These are phyloP conservation scores for Crithidia expoeki DNA, from an alignment of 208 protist genomes.

Conservation along the genomic window DNA sequence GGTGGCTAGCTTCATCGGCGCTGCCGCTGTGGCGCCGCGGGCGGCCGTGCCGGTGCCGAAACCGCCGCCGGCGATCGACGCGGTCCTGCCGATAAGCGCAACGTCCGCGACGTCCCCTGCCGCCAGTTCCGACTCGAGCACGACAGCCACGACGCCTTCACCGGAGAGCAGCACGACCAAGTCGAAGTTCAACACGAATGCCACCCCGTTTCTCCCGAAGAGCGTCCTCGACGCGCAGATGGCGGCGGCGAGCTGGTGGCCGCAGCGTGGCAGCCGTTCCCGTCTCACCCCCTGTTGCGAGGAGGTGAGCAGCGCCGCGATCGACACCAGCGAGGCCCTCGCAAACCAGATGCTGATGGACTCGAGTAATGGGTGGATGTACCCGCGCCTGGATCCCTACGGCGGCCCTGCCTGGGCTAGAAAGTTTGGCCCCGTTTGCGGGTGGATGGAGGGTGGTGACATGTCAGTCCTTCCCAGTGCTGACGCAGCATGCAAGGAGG, in stretches of 20 bases:
- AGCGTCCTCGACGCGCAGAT: constrained; percentile 26
- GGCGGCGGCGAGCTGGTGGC: neutral
- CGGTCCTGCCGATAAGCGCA: neutral
- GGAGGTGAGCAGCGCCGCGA: neutral
- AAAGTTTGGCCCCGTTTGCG: neutral
- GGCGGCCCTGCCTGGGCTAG: constrained; percentile 7
- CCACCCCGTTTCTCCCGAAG: constrained; percentile 15
- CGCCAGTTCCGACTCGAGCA: constrained; percentile 3
- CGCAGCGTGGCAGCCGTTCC: neutral
- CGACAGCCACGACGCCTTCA: constrained; percentile 5
- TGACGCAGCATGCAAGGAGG: neutral
- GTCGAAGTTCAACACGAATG: constrained; percentile 28
- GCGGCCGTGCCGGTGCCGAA: constrained; percentile 10
- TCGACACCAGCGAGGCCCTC: constrained; percentile 25
- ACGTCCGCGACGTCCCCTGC: neutral
- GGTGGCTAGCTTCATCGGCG: too few relatives aligned
- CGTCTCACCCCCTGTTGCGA: constrained; percentile 3
- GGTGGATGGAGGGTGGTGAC: constrained; percentile 13
- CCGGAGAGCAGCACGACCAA: constrained; percentile 23
- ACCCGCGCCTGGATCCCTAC: constrained; percentile 7
- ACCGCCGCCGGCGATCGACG: constrained; percentile 29
- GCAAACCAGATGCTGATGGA: constrained; percentile 26
- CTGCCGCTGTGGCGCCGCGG: neutral
- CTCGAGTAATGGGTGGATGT: constrained; percentile 18
- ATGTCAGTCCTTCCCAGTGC: neutral